Evolutionary conservation across 768 basidiomycete species (phyloP).

Genomic region (Kwoniella newhampshirensis): DNA sequence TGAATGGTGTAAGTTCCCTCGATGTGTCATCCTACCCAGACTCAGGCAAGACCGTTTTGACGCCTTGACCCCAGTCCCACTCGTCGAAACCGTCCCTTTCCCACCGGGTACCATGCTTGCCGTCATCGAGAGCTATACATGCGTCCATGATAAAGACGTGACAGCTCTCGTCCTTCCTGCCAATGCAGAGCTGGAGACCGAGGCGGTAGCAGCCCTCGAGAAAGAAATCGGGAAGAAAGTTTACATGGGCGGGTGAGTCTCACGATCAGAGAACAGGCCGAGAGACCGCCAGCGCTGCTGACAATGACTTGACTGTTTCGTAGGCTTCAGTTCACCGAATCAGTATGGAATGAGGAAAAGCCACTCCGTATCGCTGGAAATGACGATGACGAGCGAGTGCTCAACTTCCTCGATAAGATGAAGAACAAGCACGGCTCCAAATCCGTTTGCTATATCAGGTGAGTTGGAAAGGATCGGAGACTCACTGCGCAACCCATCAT

Average conservation of each 20-base stretch:
- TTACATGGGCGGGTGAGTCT: constrained; percentile 32
- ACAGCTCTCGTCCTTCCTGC: constrained; percentile 19
- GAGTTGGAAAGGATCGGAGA: no score
- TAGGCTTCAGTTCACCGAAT: constrained; percentile 28
- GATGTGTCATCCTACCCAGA: background rate
- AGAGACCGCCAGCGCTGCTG: background rate
- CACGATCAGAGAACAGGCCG: background rate
- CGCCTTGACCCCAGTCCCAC: constrained; percentile 7
- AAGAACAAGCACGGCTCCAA: constrained; percentile 22
- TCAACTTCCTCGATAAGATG: constrained; percentile 32
- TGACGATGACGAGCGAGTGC: constrained; percentile 21
- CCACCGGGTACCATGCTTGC: constrained; percentile 5
- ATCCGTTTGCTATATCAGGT: constrained; percentile 32
- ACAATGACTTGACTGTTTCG: background rate
- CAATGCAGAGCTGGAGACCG: constrained; percentile 21
- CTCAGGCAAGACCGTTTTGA: background rate
- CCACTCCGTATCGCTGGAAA: background rate
- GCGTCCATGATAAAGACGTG: constrained; percentile 2
- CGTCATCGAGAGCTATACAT: background rate
- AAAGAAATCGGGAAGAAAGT: constrained; percentile 18
- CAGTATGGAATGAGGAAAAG: constrained; percentile 20
- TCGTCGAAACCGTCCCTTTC: constrained; percentile 9
- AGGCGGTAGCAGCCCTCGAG: constrained; percentile 12
- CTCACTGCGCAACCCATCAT: no score
- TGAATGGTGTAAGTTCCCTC: constrained; percentile 23